Evolutionary conservation across 2,329 filamentous ascomycete species (phyloP).

Genomic region (Dactylellina cionopaga): DNA sequence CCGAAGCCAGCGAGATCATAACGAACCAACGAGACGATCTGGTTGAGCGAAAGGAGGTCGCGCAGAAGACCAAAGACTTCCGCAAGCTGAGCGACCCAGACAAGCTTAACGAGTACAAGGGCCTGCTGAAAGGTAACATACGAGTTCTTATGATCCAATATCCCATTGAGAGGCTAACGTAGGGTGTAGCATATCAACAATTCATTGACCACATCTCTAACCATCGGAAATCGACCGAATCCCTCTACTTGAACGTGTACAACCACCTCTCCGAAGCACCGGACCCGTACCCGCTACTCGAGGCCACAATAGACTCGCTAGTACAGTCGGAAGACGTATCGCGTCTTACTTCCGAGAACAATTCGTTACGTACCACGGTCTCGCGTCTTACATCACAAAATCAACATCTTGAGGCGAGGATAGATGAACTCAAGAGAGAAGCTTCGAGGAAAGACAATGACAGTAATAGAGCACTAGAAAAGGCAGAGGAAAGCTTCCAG

Average conservation of each 20-base stretch:
- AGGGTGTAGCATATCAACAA: slow-evolving; percentile 81
- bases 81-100: slow-evolving; percentile 88
- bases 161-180: background rate
- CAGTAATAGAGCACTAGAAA: slow-evolving; percentile 81
- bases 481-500: slow-evolving; percentile 90
- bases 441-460: slow-evolving; percentile 66
- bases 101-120: slow-evolving; percentile 89
- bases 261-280: slow-evolving; percentile 93
- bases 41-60: slow-evolving; percentile 92
- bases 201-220: slow-evolving; percentile 97
- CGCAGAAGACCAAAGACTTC: slow-evolving; percentile 99
- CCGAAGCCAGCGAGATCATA: slow-evolving; percentile 93
- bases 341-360: slow-evolving; percentile 86
- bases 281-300: slow-evolving; percentile 93
- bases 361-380: slow-evolving; percentile 83
- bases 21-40: slow-evolving; percentile 93
- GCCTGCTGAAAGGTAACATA: slow-evolving; percentile 79
- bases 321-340: slow-evolving; percentile 91
- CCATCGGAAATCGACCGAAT: slow-evolving; percentile 93
- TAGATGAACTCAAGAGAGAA: slow-evolving; percentile 59
- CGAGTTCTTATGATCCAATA: no score
- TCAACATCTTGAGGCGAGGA: slow-evolving; percentile 56
- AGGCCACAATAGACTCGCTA: slow-evolving; percentile 94
- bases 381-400: slow-evolving; percentile 59
- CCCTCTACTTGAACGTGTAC: slow-evolving; percentile 91